Evolutionary conservation across 176 grass and related monocot genomes (phyloP).

Genomic region (Cenchrus fungigraminus): DNA sequence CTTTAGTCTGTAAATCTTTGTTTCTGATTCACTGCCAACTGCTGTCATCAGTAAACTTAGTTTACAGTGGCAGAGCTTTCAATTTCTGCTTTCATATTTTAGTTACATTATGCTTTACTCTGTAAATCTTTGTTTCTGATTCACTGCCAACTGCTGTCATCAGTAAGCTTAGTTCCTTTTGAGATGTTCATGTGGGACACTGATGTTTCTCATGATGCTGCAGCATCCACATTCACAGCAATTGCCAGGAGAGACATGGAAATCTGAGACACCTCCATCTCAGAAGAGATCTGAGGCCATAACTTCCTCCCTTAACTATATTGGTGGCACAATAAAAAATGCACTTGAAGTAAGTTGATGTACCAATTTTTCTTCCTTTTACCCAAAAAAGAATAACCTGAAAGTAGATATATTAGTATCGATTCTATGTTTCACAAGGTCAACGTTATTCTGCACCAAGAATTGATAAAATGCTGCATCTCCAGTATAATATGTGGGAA

Average conservation of each 20-base stretch:
- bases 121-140: constrained; percentile 6
- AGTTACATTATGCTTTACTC: not conserved
- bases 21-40: constrained; percentile 14
- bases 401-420: not conserved
- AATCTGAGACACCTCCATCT: constrained; percentile 71
- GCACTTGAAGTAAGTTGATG: constrained; percentile 70
- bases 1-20: not conserved
- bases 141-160: constrained; percentile 18
- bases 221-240: constrained; percentile 50
- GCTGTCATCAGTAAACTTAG: constrained; percentile 30
- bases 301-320: constrained; percentile 85
- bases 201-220: constrained; percentile 42
- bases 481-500: not conserved
- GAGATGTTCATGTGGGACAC: constrained; percentile 24
- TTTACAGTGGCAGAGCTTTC: not conserved
- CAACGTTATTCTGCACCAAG: not conserved
- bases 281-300: constrained; percentile 89
- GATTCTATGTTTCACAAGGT: not conserved
- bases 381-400: not conserved
- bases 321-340: constrained; percentile 93
- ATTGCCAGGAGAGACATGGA: constrained; percentile 29
- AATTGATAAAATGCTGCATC: not conserved
- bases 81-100: too few relatives aligned
- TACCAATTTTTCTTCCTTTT: constrained; percentile 19
- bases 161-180: constrained; percentile 35